These are phyloP conservation scores for Talaromyces ruber DNA, from an alignment of 495 filamentous ascomycete species.

Conservation along the genomic window DNA sequence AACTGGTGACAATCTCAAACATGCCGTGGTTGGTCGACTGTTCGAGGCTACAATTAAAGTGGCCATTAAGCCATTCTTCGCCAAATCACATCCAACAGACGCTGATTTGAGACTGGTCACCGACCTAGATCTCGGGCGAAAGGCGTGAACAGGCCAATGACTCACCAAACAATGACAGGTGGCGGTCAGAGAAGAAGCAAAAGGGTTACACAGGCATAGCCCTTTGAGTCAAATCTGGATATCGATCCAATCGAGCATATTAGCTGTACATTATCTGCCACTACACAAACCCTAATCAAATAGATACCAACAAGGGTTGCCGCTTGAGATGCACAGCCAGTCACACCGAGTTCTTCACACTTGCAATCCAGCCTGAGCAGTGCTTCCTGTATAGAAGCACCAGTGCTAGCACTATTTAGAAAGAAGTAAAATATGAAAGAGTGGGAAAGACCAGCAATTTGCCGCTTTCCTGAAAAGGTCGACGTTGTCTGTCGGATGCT, in stretches of 20 bases:
- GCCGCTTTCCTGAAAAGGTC: not conserved
- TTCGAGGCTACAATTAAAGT: constrained; percentile 63
- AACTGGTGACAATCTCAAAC: constrained; percentile 66
- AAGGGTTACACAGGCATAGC: not conserved
- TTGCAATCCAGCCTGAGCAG: not conserved
- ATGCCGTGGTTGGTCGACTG: constrained; percentile 57
- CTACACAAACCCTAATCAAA: not conserved
- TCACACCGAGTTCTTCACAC: not conserved
- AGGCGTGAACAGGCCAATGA: not conserved
- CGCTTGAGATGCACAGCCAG: not conserved
- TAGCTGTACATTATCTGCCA: not conserved
- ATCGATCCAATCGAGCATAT: not conserved
- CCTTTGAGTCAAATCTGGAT: not conserved
- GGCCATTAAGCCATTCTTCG: constrained; percentile 58
- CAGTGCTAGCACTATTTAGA: not conserved
- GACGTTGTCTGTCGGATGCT: not conserved
- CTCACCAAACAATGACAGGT: not conserved
- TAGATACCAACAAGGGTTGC: not conserved
- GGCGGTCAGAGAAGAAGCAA: not conserved
- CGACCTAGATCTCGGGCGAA: constrained; percentile 55
- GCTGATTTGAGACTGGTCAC: constrained; percentile 44
- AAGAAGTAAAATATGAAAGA: not conserved
- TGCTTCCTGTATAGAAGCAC: not conserved
- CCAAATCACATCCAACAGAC: constrained; percentile 16
- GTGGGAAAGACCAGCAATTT: not conserved